Percentiles rank a stretch among this genome's conserved stretches.
Conservation (phyloP, 495 filamentous ascomycete genomes). For the Parmelia sp. region DNA sequence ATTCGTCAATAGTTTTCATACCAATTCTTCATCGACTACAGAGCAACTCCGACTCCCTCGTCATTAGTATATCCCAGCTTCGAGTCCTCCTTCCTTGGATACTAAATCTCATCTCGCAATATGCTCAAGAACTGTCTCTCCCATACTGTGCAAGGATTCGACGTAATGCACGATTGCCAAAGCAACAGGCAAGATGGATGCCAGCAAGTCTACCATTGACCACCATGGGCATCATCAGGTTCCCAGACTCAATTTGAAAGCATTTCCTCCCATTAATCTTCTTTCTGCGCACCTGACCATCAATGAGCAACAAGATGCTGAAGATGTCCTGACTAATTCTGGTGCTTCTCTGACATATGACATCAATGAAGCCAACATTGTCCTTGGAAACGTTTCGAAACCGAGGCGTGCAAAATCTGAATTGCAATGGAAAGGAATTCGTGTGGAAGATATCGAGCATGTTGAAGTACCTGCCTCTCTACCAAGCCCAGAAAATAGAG, state of each 20-base stretch:
- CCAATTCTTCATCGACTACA: background rate
- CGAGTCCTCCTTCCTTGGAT: background rate
- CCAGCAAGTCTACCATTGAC: background rate
- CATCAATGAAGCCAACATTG: conserved; percentile 60
- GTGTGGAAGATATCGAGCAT: conserved; percentile 46
- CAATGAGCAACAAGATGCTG: conserved; percentile 54
- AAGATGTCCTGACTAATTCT: conserved; percentile 51
- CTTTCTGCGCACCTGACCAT: conserved; percentile 61
- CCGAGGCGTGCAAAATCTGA: conserved; percentile 70
- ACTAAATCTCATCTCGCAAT: background rate
- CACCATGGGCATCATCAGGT: background rate
- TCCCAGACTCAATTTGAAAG: conserved; percentile 29
- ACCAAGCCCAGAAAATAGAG: conserved; percentile 2
- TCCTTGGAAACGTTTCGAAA: conserved; percentile 65
- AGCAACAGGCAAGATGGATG: conserved; percentile 14
- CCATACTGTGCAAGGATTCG: background rate
- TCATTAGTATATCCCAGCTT: no score
- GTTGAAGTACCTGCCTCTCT: conserved; percentile 5
- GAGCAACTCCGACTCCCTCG: background rate
- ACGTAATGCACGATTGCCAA: no score
- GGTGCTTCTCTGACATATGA: conserved; percentile 63
- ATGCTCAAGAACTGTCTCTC: background rate
- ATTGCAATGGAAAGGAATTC: conserved; percentile 58
- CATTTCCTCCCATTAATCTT: conserved; percentile 66
- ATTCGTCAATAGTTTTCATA: no score